Base-by-base conservation (phyloP, 176 grass and related monocot genomes). In the Musa acuminata region DNA sequence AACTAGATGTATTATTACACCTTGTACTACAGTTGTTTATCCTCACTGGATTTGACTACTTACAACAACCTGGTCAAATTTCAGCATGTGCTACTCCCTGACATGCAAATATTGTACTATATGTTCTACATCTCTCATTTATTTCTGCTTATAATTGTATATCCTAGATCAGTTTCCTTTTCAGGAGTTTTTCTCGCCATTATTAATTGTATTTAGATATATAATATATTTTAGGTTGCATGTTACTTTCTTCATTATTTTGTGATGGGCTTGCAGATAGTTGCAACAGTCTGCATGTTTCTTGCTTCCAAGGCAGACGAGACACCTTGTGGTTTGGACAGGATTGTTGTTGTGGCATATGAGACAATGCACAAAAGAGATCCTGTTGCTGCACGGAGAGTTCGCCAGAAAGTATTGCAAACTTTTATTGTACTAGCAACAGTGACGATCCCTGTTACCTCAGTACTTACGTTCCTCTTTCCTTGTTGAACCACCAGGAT, bases 301-400 rank as follows among this genome's bases (percentile, higher is more conserved):
- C 82, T 96, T 73, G 86, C 88, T 48, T 84, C 84, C 2, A 96
- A 96, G 74, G 84, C 86, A 78, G 88, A 96, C 84, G 84, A 96
- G 75, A 73, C 74, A 26, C 83, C 78, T 19, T 86, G 86, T 35
- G 69, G 79, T 11, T 52, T 91, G 64, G 89, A 96, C 29, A 55
- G 83, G 48, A 80, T 89, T 52, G 80, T 88, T 62, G 77, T 64
- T 78, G 78, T 91, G 48, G 88, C 79, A 57, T 89, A 87, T 78
- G 77, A 76, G 64, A 83, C 73, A 72, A 91, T 86, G 64, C 85
- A 82, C 52, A 91, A 64, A 77, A 80, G 58, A 50, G 88, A 90
- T 73, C 13, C 72, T 57, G 4, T 29, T 82, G 55, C 72, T 68
- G 75, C 84, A 82, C 72, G 35, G 55, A 87, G 80, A 66, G 83